Evolutionary conservation across 169 alveolate genomes (phyloP), one percentile per base, ranked within the genome.

Genomic region (Plasmodium gonderi): DNA sequence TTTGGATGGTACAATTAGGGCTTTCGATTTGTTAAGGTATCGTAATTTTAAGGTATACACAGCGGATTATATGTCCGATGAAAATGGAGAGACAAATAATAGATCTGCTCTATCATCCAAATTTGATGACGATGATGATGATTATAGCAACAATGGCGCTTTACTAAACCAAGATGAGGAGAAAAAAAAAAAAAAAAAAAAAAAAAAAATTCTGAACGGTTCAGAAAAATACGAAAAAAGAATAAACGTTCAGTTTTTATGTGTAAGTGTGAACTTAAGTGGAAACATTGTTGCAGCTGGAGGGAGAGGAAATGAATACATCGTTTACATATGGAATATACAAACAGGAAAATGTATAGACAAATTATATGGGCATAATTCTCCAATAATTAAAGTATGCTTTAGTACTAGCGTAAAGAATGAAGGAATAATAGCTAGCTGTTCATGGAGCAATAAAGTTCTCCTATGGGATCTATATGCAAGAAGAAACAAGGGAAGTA

Each of bases 201-300:
- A n/a, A n/a, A n/a, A n/a, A n/a, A n/a, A n/a, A n/a, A 20, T 47
- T 74, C 5, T 64, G 74, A 36, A 80, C 94, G 17, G 76, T 49
- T 31, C 83, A 80, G 90, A 60, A 14, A 79, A 68, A 79, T 54
- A 17, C 14, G 42, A 23, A n/a, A 42, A 68, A 74, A 29, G 69
- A 47, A 20, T 31, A 49, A 74, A 92, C 64, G 98, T 98, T 12
- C 99, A 99, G 95, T 98, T 99, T 95, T 95, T 97, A 29, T 97
- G 99, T 79, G 97, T 99, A 49, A 98, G 99, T 26, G 95, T 97
- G 40, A 99, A 99, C 77, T 90, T 97, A 23, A 96, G 99, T 29
- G 99, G 99, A 2, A 99, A 98, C 78, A 91, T 99, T n/a, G 98
- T 98, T 0, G 98, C 98, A 14, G 99, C 99, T 0, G 99, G 99